A percentile compares a stretch with the other conserved stretches of the same genome.
These are phyloP conservation scores for Pichia sp. DNA, from an alignment of 1,139 yeast species.

Conservation along the genomic window DNA sequence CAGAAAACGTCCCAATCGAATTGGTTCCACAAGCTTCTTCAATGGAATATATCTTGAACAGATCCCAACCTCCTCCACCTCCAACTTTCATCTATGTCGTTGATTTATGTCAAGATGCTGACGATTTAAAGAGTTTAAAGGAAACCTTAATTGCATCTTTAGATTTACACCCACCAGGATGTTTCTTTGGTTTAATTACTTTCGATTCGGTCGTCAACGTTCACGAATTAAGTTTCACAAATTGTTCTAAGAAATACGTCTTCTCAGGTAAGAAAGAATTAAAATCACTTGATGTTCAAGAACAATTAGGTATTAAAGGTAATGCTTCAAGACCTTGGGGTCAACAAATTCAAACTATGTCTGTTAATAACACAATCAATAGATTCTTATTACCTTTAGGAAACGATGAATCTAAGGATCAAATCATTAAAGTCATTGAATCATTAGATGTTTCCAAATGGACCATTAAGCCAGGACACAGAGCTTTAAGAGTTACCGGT, in stretches of 20 bases:
- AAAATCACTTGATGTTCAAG: conserved; percentile 34
- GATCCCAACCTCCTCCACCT: conserved; percentile 63
- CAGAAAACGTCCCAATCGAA: conserved; percentile 85
- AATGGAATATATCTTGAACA: conserved; percentile 83
- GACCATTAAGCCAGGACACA: conserved; percentile 84
- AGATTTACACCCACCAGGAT: conserved; percentile 87
- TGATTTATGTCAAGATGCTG: conserved; percentile 94
- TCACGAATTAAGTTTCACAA: conserved; percentile 82
- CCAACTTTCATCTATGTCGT: conserved; percentile 92
- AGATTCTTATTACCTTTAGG: conserved; percentile 85
- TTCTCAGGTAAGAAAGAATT: conserved; percentile 89
- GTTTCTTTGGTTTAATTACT: conserved; percentile 87
- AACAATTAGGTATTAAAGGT: conserved; percentile 33
- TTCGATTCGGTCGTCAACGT: conserved; percentile 95
- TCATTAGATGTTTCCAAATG: conserved; percentile 83
- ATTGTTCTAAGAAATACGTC: conserved; percentile 77
- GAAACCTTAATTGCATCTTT: conserved; percentile 83
- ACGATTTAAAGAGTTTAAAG: conserved; percentile 84
- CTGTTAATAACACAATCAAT: conserved; percentile 44
- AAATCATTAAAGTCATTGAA: conserved; percentile 78
- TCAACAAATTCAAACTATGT: conserved; percentile 30
- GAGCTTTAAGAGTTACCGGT: conserved; percentile 93
- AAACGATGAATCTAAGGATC: conserved; percentile 83
- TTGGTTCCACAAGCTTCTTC: conserved; percentile 77
- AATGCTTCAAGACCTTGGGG: conserved; percentile 34